Evolutionary conservation across 2,329 filamentous ascomycete genomes (phyloP).

Genomic region (Ophiosphaerella herpotricha): DNA sequence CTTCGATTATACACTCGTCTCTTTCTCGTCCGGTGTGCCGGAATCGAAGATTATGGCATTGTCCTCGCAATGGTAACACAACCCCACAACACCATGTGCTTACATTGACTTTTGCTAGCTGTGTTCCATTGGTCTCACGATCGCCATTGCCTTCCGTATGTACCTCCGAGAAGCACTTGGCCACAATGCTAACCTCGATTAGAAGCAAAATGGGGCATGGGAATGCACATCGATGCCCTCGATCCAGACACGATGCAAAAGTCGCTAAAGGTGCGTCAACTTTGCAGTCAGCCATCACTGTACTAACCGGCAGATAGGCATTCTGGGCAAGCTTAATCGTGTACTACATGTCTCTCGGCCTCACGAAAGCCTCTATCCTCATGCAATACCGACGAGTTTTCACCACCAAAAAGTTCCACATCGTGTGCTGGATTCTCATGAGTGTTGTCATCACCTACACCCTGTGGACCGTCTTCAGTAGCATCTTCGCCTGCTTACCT

Average conservation of each 20-base stretch:
- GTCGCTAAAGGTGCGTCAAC: constrained; percentile 27
- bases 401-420: constrained; percentile 30
- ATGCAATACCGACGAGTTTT: constrained; percentile 41
- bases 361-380: constrained; percentile 42
- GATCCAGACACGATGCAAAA: constrained; percentile 17
- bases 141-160: constrained; percentile 36
- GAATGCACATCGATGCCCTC: constrained; percentile 24
- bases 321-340: constrained; percentile 41
- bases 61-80: constrained; percentile 29
- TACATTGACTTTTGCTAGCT: constrained; percentile 17
- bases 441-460: constrained; percentile 32
- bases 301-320: constrained; percentile 19
- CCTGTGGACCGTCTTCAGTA: constrained; percentile 38
- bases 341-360: constrained; percentile 39
- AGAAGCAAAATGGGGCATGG: constrained; percentile 41
- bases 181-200: constrained; percentile 9
- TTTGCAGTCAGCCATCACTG: not conserved
- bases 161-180: not conserved
- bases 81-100: not conserved
- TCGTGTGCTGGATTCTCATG: constrained; percentile 29
- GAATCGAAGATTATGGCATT: constrained; percentile 37
- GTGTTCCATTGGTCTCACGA: constrained; percentile 33
- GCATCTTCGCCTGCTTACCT: constrained; percentile 40
- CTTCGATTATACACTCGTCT: constrained; percentile 38
- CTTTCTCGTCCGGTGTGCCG: constrained; percentile 32